Evolutionary conservation across 257 asterid genomes (phyloP).

Genomic region (Rauvolfia tetraphylla): DNA sequence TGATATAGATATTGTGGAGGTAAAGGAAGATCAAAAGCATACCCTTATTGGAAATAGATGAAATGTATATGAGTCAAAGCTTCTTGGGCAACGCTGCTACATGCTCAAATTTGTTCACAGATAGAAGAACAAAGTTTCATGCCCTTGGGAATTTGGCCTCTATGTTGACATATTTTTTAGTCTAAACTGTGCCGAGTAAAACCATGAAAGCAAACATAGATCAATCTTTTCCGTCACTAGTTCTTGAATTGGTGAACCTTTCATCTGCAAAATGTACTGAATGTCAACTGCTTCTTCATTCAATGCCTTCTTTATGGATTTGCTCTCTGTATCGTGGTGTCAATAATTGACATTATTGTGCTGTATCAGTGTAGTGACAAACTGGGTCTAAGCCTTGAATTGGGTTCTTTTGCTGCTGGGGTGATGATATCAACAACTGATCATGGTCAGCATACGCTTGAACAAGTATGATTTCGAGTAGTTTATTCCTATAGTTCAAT

Average conservation of each 20-base stretch:
- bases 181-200: neutral
- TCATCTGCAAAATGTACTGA: neutral
- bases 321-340: neutral
- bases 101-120: neutral
- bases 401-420: slow-evolving; percentile 94
- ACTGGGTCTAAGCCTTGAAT: slow-evolving; percentile 78
- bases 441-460: slow-evolving; percentile 77
- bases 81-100: neutral
- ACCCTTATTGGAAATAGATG: neutral
- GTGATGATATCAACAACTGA: slow-evolving; percentile 88
- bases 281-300: neutral
- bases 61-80: neutral
- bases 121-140: neutral
- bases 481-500: neutral
- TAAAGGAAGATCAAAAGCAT: too few relatives aligned
- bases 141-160: neutral
- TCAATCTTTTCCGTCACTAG: neutral
- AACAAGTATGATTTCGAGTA: slow-evolving; percentile 44
- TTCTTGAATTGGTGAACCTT: neutral
- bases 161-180: neutral
- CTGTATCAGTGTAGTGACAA: slow-evolving; percentile 79
- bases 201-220: neutral
- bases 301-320: neutral
- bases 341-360: slow-evolving; percentile 13
- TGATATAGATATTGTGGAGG: too few relatives aligned